Conservation (phyloP, 805 yeast species). For the Candida loeiensis region DNA sequence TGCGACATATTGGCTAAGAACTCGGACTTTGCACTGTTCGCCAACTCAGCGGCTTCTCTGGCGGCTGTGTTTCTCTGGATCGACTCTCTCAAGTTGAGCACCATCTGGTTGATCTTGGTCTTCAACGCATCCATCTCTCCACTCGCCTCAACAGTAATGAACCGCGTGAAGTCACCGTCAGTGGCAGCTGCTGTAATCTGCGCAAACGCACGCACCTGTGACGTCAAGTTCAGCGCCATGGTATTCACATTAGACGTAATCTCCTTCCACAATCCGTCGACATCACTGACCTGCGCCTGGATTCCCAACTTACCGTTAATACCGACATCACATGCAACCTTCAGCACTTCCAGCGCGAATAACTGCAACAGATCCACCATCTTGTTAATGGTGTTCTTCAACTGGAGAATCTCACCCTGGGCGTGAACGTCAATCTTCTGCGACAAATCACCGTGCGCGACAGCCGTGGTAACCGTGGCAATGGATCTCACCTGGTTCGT, state of each 20-base stretch:
- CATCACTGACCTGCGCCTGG: conserved; percentile 87
- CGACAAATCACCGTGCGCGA: conserved; percentile 83
- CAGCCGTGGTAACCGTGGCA: conserved; percentile 89
- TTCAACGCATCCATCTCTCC: conserved; percentile 84
- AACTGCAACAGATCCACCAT: conserved; percentile 90
- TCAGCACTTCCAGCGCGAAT: conserved; percentile 82
- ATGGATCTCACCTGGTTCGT: conserved; percentile 81
- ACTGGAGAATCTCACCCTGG: conserved; percentile 83
- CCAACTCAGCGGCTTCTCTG: conserved; percentile 90
- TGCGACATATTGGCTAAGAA: conserved; percentile 82
- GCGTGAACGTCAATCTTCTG: conserved; percentile 87
- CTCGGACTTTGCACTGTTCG: conserved; percentile 85
- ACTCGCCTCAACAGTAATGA: conserved; percentile 85
- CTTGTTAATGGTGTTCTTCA: conserved; percentile 82
- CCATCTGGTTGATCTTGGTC: conserved; percentile 56
- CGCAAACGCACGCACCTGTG: conserved; percentile 90
- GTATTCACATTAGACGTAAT: conserved; percentile 88
- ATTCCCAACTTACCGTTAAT: conserved; percentile 90
- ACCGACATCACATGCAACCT: conserved; percentile 91
- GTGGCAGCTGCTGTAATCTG: conserved; percentile 93
- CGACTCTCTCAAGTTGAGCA: conserved; percentile 78
- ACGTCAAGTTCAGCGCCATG: conserved; percentile 90
- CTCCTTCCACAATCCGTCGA: conserved; percentile 89
- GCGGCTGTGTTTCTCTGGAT: conserved; percentile 91
- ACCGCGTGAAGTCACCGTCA: conserved; percentile 87